Percentiles rank a stretch among this genome's conserved stretches.
Evolutionary conservation across 179 eudicot genomes (phyloP).

Genomic region (Patellifolia procumbens): DNA sequence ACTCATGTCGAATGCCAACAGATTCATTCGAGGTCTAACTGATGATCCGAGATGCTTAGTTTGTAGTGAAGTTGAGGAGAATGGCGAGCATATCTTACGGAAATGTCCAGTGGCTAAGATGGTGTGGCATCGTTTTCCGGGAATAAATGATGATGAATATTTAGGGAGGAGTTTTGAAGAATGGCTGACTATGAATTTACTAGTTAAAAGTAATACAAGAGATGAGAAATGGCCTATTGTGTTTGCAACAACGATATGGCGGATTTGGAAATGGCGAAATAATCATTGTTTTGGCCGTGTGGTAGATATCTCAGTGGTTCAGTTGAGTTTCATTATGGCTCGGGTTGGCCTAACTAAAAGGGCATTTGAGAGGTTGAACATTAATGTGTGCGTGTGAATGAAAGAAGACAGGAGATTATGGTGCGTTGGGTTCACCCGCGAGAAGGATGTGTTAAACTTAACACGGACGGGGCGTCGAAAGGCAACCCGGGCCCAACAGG

Average conservation of each 20-base stretch:
- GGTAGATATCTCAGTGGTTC: neutral
- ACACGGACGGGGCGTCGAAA: neutral
- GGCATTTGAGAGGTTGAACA: rapidly evolving
- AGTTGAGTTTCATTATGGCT: neutral
- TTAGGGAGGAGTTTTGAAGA: rapidly evolving
- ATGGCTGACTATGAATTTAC: neutral
- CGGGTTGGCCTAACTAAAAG: neutral
- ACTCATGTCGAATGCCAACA: neutral
- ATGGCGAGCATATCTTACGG: neutral
- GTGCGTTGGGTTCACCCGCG: neutral
- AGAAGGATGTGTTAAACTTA: neutral
- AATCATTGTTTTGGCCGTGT: neutral
- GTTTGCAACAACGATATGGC: neutral
- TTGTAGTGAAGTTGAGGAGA: neutral
- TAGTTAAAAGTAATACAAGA: rapidly evolving
- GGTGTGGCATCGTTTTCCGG: neutral
- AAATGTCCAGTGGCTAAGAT: neutral
- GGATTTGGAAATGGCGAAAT: neutral
- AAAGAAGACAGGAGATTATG: neutral
- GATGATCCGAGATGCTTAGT: neutral
- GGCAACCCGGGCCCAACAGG: neutral
- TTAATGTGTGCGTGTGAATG: rapidly evolving
- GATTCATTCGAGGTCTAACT: neutral
- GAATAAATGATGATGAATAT: neutral
- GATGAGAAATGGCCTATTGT: neutral